Base-by-base conservation (phyloP, 345 rosid species). In the Erysimum cheiranthoides region DNA sequence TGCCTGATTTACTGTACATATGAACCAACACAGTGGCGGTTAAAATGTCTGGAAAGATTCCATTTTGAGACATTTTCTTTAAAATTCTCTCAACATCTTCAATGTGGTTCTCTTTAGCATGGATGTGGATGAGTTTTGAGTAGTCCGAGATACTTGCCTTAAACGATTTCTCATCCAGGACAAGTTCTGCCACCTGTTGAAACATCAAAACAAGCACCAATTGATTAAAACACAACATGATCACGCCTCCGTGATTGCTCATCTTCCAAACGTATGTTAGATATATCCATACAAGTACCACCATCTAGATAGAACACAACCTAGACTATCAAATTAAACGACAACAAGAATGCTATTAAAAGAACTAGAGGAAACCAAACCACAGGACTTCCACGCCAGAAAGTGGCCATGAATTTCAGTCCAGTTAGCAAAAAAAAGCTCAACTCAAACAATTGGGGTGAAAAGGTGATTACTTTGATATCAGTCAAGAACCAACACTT, bases 31-130 rank as follows among this genome's bases (percentile, higher is more conserved):
- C 73, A 13, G 86, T 81, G 62, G 78, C 62, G 10, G 82, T 87
- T 66, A 84, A 59, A 73, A 87, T 81, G 84, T 90, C 97, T 12
- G 88, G 93, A 61, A 64, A 27, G n/a, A 86, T 59, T 42, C 90
- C 94, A 42, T 81, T 84, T 59, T 84, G 88, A 39, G 71, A 78
- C 96, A 92, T 95, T 80, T 88, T 90, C 70, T 78, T 71, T 35
- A 90, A 79, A 72, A 92, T 68, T 76, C 94, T 82, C 82, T 95
- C 99, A 5, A 83, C 92, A 73, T 87, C 93, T 82, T 89, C 88
- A 60, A 83, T 3, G 63, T 34, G 77, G 61, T 79, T 83, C 71
- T 79, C 85, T 80, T 84, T 82, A 58, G 93, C 94, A 78, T 87
- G 71, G 52, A 87, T 84, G 71, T 86, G 88, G 35, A 95, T 84